Conservation (phyloP, 768 basidiomycete genomes). For the Xerocomellus dryophilus region DNA sequence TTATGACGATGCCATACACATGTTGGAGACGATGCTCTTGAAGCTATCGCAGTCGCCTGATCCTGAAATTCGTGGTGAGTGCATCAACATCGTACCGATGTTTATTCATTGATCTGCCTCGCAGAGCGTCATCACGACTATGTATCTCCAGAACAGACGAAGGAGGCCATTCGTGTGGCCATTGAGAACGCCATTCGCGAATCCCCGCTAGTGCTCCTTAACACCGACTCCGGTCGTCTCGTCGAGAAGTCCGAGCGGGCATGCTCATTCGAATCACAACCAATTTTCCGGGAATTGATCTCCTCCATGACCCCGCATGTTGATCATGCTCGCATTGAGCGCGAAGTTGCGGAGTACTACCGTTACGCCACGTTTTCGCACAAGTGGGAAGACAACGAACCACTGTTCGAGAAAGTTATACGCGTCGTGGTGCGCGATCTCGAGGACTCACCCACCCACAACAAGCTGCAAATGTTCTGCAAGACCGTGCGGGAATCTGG, state of each 20-base stretch:
- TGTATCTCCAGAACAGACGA: not conserved
- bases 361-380: not conserved
- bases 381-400: not conserved
- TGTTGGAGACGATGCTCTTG: conserved; percentile 3
- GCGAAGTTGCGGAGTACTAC: not conserved
- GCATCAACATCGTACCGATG: not conserved
- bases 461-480: not conserved
- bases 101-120: not conserved
- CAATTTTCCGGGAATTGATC: not conserved
- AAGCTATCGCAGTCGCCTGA: not conserved
- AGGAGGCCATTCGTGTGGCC: not conserved
- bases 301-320: conserved; percentile 3
- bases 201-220: conserved; percentile 2
- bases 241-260: not conserved
- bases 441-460: not conserved
- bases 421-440: not conserved
- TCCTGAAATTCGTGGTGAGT: not conserved
- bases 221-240: conserved; percentile 2
- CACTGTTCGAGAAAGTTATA: not conserved
- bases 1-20: not conserved
- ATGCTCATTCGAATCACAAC: not conserved
- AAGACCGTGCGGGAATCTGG: not conserved
- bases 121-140: not conserved
- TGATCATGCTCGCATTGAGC: not conserved
- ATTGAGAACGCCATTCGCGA: conserved; percentile 1